Evolutionary conservation across 2,329 filamentous ascomycete species (phyloP).

Genomic region (Trichoderma pleuroti): DNA sequence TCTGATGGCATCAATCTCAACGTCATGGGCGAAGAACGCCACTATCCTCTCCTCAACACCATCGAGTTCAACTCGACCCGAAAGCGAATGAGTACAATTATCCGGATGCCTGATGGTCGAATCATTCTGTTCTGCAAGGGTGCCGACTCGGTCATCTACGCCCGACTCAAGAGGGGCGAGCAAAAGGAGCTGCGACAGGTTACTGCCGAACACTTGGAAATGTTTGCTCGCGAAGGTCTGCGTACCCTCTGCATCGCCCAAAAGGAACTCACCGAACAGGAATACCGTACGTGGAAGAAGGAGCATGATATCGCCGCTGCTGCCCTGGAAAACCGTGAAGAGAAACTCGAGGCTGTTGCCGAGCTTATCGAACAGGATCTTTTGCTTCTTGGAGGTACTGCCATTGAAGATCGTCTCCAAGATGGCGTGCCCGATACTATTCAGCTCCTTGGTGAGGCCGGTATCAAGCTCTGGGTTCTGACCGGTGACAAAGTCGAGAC

Average conservation of each 20-base stretch:
- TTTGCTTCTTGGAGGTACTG: constrained; percentile 84
- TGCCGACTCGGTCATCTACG: constrained; percentile 95
- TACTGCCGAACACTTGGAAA: constrained; percentile 91
- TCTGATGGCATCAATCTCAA: constrained; percentile 82
- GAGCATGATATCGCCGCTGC: constrained; percentile 85
- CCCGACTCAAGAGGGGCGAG: constrained; percentile 77
- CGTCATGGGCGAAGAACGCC: constrained; percentile 77
- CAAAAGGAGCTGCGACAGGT: constrained; percentile 77
- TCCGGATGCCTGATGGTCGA: constrained; percentile 85
- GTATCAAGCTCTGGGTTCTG: constrained; percentile 97
- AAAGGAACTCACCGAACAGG: constrained; percentile 71
- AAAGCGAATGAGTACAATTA: constrained; percentile 97
- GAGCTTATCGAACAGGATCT: constrained; percentile 90
- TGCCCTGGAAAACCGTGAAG: constrained; percentile 80
- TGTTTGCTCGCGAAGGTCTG: constrained; percentile 93
- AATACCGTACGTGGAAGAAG: constrained; percentile 80
- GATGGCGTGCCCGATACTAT: constrained; percentile 97
- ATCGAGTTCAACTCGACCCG: constrained; percentile 96
- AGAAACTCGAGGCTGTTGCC: constrained; percentile 85
- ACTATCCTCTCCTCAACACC: constrained; percentile 86
- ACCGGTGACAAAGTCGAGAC: constrained; percentile 99
- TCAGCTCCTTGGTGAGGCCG: constrained; percentile 81
- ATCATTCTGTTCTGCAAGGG: constrained; percentile 97
- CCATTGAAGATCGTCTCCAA: constrained; percentile 94
- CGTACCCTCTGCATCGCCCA: constrained; percentile 93